Percentiles rank a stretch among this genome's conserved stretches.
These are phyloP conservation scores for Talaromyces trachyspermus DNA, from an alignment of 495 filamentous ascomycete genomes.

Conservation along the genomic window DNA sequence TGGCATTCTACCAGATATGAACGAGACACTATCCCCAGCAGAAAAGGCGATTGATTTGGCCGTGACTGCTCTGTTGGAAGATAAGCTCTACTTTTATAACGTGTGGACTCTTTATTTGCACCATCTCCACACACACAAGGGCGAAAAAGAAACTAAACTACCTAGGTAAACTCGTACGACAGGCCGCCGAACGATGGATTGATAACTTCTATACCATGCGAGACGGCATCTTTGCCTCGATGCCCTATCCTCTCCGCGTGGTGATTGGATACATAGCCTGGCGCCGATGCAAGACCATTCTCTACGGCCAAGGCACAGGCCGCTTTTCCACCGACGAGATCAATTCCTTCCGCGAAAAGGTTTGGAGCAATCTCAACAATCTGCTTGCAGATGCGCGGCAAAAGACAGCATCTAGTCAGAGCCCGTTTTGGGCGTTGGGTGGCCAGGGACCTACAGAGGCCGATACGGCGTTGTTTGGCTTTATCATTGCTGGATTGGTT, in stretches of 20 bases:
- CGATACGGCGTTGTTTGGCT: conserved; percentile 51
- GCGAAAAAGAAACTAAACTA: background rate
- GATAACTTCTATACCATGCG: conserved; percentile 58
- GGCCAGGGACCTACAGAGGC: conserved; percentile 47
- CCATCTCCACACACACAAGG: background rate
- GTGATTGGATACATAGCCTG: conserved; percentile 47
- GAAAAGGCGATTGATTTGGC: conserved; percentile 43
- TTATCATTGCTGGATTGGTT: conserved; percentile 42
- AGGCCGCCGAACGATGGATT: conserved; percentile 46
- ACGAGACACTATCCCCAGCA: conserved; percentile 25
- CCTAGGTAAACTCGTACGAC: too few species aligned
- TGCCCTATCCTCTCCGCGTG: conserved; percentile 46
- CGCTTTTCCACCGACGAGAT: conserved; percentile 46
- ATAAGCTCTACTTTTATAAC: conserved; percentile 51
- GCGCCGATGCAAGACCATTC: conserved; percentile 27
- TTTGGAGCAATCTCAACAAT: conserved; percentile 45
- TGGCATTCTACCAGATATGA: conserved; percentile 40
- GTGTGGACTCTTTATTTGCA: conserved; percentile 19
- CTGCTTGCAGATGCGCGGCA: conserved; percentile 21
- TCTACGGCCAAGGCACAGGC: conserved; percentile 50
- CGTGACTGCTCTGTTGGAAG: conserved; percentile 49
- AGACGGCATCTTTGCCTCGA: conserved; percentile 33
- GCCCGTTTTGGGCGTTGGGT: conserved; percentile 52
- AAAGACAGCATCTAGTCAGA: conserved; percentile 8
- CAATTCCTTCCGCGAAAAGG: conserved; percentile 30